Evolutionary conservation across 495 filamentous ascomycete genomes (phyloP).

Genomic region (Platismatia glauca): DNA sequence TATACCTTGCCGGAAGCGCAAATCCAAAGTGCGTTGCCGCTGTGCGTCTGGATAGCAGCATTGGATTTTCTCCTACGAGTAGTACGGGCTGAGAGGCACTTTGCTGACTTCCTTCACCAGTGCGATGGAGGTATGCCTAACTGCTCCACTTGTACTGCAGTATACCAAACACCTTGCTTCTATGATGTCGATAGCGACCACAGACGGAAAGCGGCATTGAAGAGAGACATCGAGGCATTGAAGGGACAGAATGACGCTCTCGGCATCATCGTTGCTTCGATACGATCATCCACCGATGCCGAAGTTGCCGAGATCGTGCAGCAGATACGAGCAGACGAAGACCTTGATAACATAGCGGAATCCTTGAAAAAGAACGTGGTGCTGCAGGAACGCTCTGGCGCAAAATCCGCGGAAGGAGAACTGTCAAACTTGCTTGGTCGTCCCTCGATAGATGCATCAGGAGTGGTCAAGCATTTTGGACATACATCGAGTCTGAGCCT

Average conservation of each 20-base stretch:
- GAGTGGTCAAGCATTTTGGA: slow-evolving; percentile 8
- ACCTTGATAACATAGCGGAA: slow-evolving; percentile 32
- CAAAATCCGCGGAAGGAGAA: slow-evolving; percentile 28
- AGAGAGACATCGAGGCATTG: slow-evolving; percentile 32
- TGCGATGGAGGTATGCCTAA: slow-evolving; percentile 40
- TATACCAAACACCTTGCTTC: slow-evolving; percentile 39
- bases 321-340: slow-evolving; percentile 31
- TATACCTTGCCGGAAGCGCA: slow-evolving; percentile 45
- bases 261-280: slow-evolving; percentile 33
- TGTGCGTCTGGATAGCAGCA: not conserved
- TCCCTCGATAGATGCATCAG: slow-evolving; percentile 1
- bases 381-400: slow-evolving; percentile 19
- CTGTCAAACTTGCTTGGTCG: slow-evolving; percentile 28
- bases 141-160: slow-evolving; percentile 43
- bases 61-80: not conserved
- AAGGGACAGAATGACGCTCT: slow-evolving; percentile 31
- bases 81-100: not conserved
- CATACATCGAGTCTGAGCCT: slow-evolving; percentile 15
- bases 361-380: slow-evolving; percentile 28
- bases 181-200: slow-evolving; percentile 42
- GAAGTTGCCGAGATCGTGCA: slow-evolving; percentile 38
- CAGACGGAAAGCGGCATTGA: slow-evolving; percentile 34
- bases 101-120: slow-evolving; percentile 22
- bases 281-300: slow-evolving; percentile 36
- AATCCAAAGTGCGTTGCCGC: slow-evolving; percentile 39